Evolutionary conservation across 257 asterid genomes (phyloP).

Genomic region (Solanum habrochaites): DNA sequence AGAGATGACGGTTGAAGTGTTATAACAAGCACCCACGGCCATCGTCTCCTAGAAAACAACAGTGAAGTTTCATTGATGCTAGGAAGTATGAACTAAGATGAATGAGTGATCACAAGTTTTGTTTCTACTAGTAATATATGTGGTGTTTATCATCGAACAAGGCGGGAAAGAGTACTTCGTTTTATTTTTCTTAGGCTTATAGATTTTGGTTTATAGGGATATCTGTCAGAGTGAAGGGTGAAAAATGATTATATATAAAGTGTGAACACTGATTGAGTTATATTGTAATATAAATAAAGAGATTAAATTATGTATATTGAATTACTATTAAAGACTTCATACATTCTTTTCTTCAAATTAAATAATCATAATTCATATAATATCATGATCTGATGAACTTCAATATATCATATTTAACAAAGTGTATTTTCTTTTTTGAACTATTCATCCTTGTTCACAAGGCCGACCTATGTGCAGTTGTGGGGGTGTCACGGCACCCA

Average conservation of each 20-base stretch:
- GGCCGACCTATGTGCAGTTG: no score
- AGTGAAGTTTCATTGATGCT: conserved; percentile 17
- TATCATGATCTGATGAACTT: neutral
- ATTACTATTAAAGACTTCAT: neutral
- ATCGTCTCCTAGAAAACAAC: conserved; percentile 26
- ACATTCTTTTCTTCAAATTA: neutral
- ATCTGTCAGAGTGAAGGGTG: neutral
- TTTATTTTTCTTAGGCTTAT: neutral
- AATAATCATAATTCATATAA: neutral
- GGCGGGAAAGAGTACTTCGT: neutral
- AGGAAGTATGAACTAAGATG: conserved; percentile 32
- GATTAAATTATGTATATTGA: neutral
- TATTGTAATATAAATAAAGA: neutral
- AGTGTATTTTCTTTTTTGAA: neutral
- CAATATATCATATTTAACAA: neutral
- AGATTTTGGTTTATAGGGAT: neutral
- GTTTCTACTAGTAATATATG: neutral
- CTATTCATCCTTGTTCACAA: neutral
- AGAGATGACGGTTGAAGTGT: conserved; percentile 54
- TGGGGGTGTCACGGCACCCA: no score
- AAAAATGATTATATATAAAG: neutral
- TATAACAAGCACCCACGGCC: conserved; percentile 21
- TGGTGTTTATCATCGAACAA: neutral
- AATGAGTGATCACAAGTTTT: conserved; percentile 13
- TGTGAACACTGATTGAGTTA: neutral